Base-by-base conservation (phyloP, 352 stramenopile genomes). In the Pythium aquatile region DNA sequence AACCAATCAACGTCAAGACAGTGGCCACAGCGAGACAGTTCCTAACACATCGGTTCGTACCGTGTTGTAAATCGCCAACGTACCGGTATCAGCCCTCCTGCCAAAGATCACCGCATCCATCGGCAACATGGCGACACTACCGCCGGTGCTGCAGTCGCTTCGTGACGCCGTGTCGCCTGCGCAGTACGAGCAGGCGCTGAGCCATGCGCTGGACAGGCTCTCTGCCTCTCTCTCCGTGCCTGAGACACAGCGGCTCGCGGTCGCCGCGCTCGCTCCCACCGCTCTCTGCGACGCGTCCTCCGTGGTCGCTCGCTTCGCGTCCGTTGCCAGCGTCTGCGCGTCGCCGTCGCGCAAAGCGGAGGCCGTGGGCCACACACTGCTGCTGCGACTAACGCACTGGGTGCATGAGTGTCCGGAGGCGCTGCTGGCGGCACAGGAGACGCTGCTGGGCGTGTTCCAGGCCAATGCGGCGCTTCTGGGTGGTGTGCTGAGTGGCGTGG, bases 321-420 rank as follows among this genome's bases (percentile, higher is more conserved):
- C 78, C 59, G 63, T 71, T 13, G 75, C 72, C 3, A 56, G 71
- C 2, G 76, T 91, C 44, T 87, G 82, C 63, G 58, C 59, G 2
- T 58, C 77, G 30, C 78, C 82, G 24, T 53, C 48, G 6, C 72
- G 62, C 62, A 91, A 91, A 68, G 78, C 75, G 5, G 69, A 79
- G 58, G 79, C 72, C 42, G 63, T 91, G 2, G 79, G 78, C 24
- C 79, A 78, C 33, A 60, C 65, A 37, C 53, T 91, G 10, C 39
- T 83, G 0, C 47, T 76, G 30, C 58, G 69, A n/a, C 69, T 76
- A 39, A 54, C 79, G 30, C 17, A 61, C 14, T 63, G 49, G 20
- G 37, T 52, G 20, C 6, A 6, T 9, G 26, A 6, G 14, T 6
- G 53, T 52, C 63, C 55, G 42, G 30, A 53, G 24, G 69, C 63